Evolutionary conservation across 2,329 filamentous ascomycete genomes (phyloP), one percentile per base, ranked within the genome.

Genomic region (Xylariaceae sp.): DNA sequence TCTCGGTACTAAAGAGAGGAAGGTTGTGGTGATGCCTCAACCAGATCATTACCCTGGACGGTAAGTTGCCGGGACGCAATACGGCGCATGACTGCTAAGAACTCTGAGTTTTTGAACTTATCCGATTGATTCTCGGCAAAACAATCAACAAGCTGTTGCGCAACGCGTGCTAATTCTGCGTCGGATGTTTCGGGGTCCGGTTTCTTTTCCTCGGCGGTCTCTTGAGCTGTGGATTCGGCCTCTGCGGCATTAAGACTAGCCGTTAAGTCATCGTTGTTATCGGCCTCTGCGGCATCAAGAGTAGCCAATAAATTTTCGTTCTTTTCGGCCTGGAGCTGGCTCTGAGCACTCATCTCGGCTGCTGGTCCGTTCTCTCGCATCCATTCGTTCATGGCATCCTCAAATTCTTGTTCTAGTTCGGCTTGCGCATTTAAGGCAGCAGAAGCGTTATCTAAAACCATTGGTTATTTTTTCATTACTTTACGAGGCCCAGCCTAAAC

Each of bases 51-150:
- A 39, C 85, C 87, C 60, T 88, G 79, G 36, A 94, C 83, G 46
- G 80, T 80, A 13, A 91, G 83, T 71, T 94, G 85, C 51, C 80
- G 77, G 65, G 89, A 84, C 48, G 86, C 80, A 51, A 94, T 80
- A 55, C 82, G 80, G 26, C 87, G 81, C 89, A 95, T 94, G 43
- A 95, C 74, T 3, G 80, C 77, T 0, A 92, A 72, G 65, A 95
- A 95, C 54, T 81, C 81, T 61, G 88, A 92, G 65, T 91, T 83
- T 63, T 84, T 82, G 69, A 94, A 94, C 66, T 92, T 92, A 44
- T 83, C 74, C 51, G 80, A 85, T 54, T 82, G 79, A 61, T 92
- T 85, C 62, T 85, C 76, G 18, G 81, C 77, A 12, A 95, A 81
- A 36, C 82, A 84, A 50, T 86, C 77, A 5, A 94, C 75, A 3